phyloP scores from a whole-genome alignment of 345 rosid species.

The Odontarrhena argentea region DNA sequence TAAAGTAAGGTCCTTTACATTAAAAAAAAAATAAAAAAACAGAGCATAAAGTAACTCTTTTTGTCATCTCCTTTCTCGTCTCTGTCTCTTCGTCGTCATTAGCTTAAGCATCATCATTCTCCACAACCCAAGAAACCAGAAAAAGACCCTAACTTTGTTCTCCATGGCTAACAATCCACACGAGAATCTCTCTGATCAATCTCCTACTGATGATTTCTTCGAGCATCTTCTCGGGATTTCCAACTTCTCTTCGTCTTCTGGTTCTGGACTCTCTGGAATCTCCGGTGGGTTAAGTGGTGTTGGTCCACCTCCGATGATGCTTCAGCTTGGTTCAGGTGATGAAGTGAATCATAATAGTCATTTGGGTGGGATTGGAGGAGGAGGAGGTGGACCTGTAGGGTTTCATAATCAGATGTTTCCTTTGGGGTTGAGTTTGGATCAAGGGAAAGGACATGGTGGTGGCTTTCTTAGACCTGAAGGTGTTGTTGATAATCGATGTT shows the following conservation, averaged over 20 bases:
- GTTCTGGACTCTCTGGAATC: conserved; percentile 52
- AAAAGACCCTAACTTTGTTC: neutral
- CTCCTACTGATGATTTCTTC: conserved; percentile 79
- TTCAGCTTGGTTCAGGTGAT: conserved; percentile 80
- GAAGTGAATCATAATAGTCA: conserved; percentile 42
- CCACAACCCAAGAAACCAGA: conserved; percentile 11
- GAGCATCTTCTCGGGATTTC: conserved; percentile 85
- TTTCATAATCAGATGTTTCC: conserved; percentile 79
- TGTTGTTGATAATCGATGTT: conserved; percentile 65
- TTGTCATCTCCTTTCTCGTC: conserved; percentile 43
- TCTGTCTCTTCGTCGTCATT: conserved; percentile 44
- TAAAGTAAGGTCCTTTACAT: conserved; percentile 30
- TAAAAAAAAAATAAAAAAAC: conserved; percentile 7
- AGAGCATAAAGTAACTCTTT: conserved; percentile 45
- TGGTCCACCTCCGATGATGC: conserved; percentile 68
- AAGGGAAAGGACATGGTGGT: conserved; percentile 65
- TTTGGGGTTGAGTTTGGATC: conserved; percentile 82
- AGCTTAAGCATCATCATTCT: conserved; percentile 39
- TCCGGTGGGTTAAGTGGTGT: conserved; percentile 44
- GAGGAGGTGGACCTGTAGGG: conserved; percentile 44
- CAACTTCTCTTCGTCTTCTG: conserved; percentile 63
- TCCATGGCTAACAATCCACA: conserved; percentile 62
- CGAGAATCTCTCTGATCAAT: conserved; percentile 23
- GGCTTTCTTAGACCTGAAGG: conserved; percentile 75
- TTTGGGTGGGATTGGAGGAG: conserved; percentile 38